Percentiles rank a stretch among this genome's conserved stretches.
Evolutionary conservation across 2,329 filamentous ascomycete species (phyloP).

Genomic region (Aspergillus chevalieri): DNA sequence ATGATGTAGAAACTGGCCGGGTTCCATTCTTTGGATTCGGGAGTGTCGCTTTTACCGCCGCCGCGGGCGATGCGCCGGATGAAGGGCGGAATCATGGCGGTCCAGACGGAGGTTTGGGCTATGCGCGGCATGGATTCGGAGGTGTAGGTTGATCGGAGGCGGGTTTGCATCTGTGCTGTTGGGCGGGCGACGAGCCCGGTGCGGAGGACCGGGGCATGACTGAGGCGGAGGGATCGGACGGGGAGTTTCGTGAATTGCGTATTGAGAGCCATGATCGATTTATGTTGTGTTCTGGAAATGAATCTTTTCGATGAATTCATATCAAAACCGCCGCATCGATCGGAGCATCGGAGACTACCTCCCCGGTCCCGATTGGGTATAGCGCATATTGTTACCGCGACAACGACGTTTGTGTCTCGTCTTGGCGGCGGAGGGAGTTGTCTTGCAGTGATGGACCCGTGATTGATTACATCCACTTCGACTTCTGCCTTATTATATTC

Average conservation of each 20-base stretch:
- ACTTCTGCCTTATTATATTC: not conserved
- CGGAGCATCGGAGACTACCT: not conserved
- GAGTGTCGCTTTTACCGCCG: slow-evolving; percentile 24
- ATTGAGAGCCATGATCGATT: slow-evolving; percentile 9
- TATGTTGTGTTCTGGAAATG: not conserved
- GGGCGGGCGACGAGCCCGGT: not conserved
- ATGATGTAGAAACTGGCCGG: slow-evolving; percentile 76
- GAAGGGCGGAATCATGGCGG: slow-evolving; percentile 59
- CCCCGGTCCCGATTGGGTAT: slow-evolving; percentile 11
- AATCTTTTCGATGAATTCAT: not conserved
- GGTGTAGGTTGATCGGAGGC: slow-evolving; percentile 15
- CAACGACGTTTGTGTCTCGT: not conserved
- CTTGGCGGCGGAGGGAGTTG: slow-evolving; percentile 1
- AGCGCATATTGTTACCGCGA: slow-evolving; percentile 11
- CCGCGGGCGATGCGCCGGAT: slow-evolving; percentile 29
- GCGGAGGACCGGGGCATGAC: not conserved
- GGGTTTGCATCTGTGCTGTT: slow-evolving; percentile 11
- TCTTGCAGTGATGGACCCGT: slow-evolving; percentile 11
- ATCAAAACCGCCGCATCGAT: not conserved
- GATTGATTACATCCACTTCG: slow-evolving; percentile 8
- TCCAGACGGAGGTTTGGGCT: slow-evolving; percentile 60
- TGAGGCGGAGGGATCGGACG: slow-evolving; percentile 1
- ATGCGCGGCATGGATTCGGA: slow-evolving; percentile 42
- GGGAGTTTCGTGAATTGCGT: slow-evolving; percentile 11
- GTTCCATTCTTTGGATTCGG: slow-evolving; percentile 63